Evolutionary conservation across 345 rosid genomes (phyloP), one percentile per base, ranked within the genome.

Genomic region (Rhodamnia rubescens): DNA sequence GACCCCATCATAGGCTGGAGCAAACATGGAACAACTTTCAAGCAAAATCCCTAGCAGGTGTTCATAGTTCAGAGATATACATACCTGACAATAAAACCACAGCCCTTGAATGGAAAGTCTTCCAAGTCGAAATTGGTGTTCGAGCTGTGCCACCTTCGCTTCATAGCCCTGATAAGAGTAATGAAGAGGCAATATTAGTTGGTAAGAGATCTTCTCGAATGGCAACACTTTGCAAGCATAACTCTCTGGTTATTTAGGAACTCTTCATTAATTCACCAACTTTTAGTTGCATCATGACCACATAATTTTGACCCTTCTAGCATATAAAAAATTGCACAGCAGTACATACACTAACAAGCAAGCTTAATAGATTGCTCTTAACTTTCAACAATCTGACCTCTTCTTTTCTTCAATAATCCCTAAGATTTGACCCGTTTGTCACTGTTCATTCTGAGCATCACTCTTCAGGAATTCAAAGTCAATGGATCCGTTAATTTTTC

Each of bases 61-160:
- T 47, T 49, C 18, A 36, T 32, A 64, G 81, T 36, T 53, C 64
- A 83, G 90, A 88, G 61, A 81, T 84, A 59, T 3, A 49, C 90
- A 85, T 82, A 96, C 98, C 99, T 97, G 99, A 91, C 98, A 96
- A 90, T 96, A 97, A 93, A 97, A 96, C 99, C 98, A 96, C 89
- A 97, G 92, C 87, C 98, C 99, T 91, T 96, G 99, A 64, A 97
- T 90, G 85, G 99, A 95, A 86, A 97, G 99, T 89, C 96, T 93
- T 90, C 97, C 98, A 81, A 96, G 96, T 88, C 98, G 95, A 90
- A 97, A 97, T 86, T 96, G 99, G 88, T 97, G 99, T 88, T 97
- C 99, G 83, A 97, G 94, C 85, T 97, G 99, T 16, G 99, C 98
- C 84, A 95, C 97, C 99, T 95, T 94, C 85, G 98, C 98, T 91